Evolutionary conservation across 2,329 filamentous ascomycete species (phyloP), one percentile per base, ranked within the genome.

Genomic region (Lachnellula occidentalis): DNA sequence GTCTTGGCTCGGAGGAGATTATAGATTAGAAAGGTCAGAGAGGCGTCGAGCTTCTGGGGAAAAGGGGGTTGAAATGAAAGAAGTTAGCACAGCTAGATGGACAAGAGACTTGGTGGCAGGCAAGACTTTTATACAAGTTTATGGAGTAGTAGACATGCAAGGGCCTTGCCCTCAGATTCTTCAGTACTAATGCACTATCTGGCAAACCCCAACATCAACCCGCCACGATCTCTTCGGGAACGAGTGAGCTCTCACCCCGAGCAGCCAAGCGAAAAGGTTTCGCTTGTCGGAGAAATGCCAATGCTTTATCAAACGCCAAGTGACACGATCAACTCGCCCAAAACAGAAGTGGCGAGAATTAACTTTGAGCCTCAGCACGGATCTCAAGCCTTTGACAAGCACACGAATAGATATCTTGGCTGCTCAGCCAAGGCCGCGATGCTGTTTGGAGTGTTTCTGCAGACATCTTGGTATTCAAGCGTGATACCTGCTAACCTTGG

Each of bases 21-120:
- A 59, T 54, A 52, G 47, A 51, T 41, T 47, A 46, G 51, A 47
- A 51, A 54, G 47, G 42, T 47, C 39, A 57, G 48, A 46, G 56
- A 66, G 61, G 64, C 62, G 58, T 64, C 62, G 63, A 66, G 64
- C 64, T 64, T 66, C 61, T 57, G 50, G 53, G 57, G 39, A 50
- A 50, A 58, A 49, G 45, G 42, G 54, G 51, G 57, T 49, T 31
- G 51, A 58, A 53, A 48, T 41, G 51, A 58, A 54, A 53, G 50
- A 56, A 56, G 59, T 48, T 62, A 64, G 64, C 62, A 53, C 62
- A 64, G 64, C 64, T 64, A 56, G 45, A 48, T 45, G 45, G 45
- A 56, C 41, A 51, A 48, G 14, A 50, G 50, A 17, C 34, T 34
- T 21, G 39, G 53, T 56, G 55, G 51, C 46, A 46, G 49, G 48